Evolutionary conservation across 2,329 filamentous ascomycete genomes (phyloP), one percentile per base, ranked within the genome.

Genomic region (Tolypocladium tundrense): DNA sequence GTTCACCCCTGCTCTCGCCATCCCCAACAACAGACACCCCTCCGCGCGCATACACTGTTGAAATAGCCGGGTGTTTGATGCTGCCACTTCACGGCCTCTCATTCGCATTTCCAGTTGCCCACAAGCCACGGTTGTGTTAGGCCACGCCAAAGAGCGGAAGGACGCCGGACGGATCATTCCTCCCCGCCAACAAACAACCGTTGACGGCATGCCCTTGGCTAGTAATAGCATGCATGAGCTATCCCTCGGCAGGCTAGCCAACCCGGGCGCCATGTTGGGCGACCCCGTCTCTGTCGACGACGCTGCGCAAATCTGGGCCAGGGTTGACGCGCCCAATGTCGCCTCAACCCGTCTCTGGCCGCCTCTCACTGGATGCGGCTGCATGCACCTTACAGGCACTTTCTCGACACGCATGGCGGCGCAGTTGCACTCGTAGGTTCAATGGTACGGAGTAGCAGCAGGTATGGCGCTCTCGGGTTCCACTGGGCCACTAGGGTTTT

Each of bases 371-470:
- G 69, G 70, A 67, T 60, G 56, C 64, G 58, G 62, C 58, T 59
- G 59, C 61, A 69, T 71, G 67, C 70, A 71, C 63, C 63, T 61
- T 53, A 58, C 62, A 62, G 64, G 64, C 61, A 61, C 60, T 57
- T 63, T 65, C 61, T 65, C 72, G 72, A 69, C 71, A 65, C 52
- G 71, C 70, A 75, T 72, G 68, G 75, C 73, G 74, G 75, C 74
- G 75, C 75, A 76, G 72, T 69, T 54, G 52, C 52, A 48, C 41
- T 62, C 60, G 63, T 62, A 61, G 57, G 65, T 55, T 24, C 54
- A 45, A 37, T 35, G 45, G 53, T 53, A 31, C 27, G 27, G 27
- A 31, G 27, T 31, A 58, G 58, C 55, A 57, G 64, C 54, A 51
- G 48, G 57, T 57, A 42, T 54, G 35, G 27, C 48, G 33, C 21